Percentiles rank a stretch among this genome's conserved stretches.
Conservation (phyloP, 164 flowering plant genomes). For the Houttuynia cordata region DNA sequence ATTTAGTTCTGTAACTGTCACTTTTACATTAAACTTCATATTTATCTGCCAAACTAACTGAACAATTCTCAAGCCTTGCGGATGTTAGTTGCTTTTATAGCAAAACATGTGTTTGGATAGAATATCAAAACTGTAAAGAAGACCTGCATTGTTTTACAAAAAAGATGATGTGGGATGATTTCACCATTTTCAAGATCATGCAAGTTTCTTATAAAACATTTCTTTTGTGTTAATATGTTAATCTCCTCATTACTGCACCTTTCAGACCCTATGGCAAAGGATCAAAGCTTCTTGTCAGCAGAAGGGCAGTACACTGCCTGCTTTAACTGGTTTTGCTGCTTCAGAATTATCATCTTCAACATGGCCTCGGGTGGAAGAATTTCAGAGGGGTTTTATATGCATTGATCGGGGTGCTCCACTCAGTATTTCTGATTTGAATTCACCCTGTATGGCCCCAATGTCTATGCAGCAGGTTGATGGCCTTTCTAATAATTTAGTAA, state of each 20-base stretch:
- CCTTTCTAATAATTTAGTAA: conserved; percentile 31
- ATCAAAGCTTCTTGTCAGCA: conserved; percentile 21
- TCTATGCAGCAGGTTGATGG: conserved; percentile 18
- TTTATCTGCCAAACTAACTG: too few species aligned
- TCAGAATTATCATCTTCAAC: conserved; percentile 14
- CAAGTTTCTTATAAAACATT: too few species aligned
- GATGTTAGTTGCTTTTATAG: too few species aligned
- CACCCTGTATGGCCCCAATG: conserved; percentile 14
- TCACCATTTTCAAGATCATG: too few species aligned
- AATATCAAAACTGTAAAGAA: too few species aligned
- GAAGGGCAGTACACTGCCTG: conserved; percentile 15
- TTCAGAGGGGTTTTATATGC: conserved; percentile 5
- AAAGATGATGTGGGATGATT: too few species aligned
- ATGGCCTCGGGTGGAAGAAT: conserved; percentile 33
- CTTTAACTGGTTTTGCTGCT: conserved; percentile 15
- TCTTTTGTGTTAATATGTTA: neutral
- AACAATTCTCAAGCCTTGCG: too few species aligned
- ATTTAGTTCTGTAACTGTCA: too few species aligned
- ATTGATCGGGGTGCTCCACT: conserved; percentile 15
- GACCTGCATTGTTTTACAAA: too few species aligned
- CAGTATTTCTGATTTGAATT: conserved; percentile 10
- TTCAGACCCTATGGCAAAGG: conserved; percentile 23
- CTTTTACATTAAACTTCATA: too few species aligned
- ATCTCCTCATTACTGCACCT: conserved; percentile 2
- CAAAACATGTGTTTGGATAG: too few species aligned